These are phyloP conservation scores for Coemansia asiatica DNA, from an alignment of 192 early-diverging fungal species.

Conservation along the genomic window DNA sequence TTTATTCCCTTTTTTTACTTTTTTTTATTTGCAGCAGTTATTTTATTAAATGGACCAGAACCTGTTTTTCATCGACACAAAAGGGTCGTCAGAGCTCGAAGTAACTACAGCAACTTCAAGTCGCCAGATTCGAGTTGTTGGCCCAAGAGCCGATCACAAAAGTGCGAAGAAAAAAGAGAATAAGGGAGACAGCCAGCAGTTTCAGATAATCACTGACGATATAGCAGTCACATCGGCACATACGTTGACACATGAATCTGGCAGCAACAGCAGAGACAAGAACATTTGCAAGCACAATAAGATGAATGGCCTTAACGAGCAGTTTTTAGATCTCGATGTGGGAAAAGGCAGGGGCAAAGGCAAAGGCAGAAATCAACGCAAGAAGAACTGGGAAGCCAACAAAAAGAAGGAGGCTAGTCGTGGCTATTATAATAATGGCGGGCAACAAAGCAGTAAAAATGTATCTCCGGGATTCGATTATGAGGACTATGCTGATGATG, in stretches of 20 bases:
- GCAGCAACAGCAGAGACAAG: background rate
- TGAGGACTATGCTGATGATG: background rate
- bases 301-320: conserved; percentile 20
- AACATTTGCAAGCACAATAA: background rate
- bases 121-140: conserved; percentile 20
- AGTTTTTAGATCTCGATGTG: conserved; percentile 33
- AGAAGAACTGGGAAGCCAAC: conserved; percentile 3
- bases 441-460: conserved; percentile 9
- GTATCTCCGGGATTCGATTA: background rate
- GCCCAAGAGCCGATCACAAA: background rate
- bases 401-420: conserved; percentile 6
- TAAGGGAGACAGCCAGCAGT: background rate
- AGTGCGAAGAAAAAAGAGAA: background rate
- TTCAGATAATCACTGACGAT: conserved; percentile 25
- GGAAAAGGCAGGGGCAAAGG: conserved; percentile 9
- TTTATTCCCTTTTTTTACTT: too few species aligned
- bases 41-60: conserved; percentile 34
- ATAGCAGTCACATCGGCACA: conserved; percentile 9
- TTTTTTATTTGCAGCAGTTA: conserved; percentile 1
- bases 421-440: background rate
- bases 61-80: conserved; percentile 47
- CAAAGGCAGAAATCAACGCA: conserved; percentile 5
- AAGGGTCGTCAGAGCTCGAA: conserved; percentile 8
- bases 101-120: conserved; percentile 6
- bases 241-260: background rate